A percentile compares a stretch with the other conserved stretches of the same genome.
Evolutionary conservation across 495 filamentous ascomycete species (phyloP).

Genomic region (Astrothelium macrocarpum): DNA sequence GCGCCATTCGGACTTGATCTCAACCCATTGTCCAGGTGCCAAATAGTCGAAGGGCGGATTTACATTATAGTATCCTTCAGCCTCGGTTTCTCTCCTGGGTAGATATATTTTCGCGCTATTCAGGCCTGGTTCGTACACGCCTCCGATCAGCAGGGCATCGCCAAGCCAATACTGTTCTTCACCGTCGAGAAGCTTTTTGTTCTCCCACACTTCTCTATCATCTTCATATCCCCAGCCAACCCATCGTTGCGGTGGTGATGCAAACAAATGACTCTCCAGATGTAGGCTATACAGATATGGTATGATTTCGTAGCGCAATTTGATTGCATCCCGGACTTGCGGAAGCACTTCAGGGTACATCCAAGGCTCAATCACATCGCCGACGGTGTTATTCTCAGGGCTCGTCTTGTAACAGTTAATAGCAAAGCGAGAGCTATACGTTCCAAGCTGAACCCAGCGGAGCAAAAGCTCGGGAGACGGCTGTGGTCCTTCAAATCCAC

Average conservation of each 20-base stretch:
- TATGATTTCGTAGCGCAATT: slow-evolving; percentile 57
- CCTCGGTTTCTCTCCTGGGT: slow-evolving; percentile 37
- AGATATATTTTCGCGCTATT: slow-evolving; percentile 49
- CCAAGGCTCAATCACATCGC: slow-evolving; percentile 64
- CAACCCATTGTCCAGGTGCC: slow-evolving; percentile 50
- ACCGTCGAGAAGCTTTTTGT: slow-evolving; percentile 39
- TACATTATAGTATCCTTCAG: slow-evolving; percentile 52
- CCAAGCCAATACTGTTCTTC: slow-evolving; percentile 66
- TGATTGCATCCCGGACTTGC: slow-evolving; percentile 51
- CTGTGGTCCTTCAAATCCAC: slow-evolving; percentile 62
- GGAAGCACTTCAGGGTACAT: slow-evolving; percentile 58
- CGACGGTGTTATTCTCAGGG: slow-evolving; percentile 47
- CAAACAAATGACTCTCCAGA: slow-evolving; percentile 47
- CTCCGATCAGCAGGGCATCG: slow-evolving; percentile 53
- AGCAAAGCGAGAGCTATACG: slow-evolving; percentile 57
- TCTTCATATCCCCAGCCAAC: slow-evolving; percentile 57
- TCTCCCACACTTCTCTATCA: slow-evolving; percentile 53
- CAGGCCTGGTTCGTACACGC: slow-evolving; percentile 52
- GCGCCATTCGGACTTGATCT: slow-evolving; percentile 49
- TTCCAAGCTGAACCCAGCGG: slow-evolving; percentile 60
- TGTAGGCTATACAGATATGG: slow-evolving; percentile 58
- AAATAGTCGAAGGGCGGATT: slow-evolving; percentile 51
- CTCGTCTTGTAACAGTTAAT: slow-evolving; percentile 70
- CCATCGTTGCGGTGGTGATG: slow-evolving; percentile 56
- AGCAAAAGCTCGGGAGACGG: slow-evolving; percentile 58